Evolutionary conservation across 1,284 basidiomycete genomes (phyloP).

Genomic region (Cutaneotrichosporon cyanovorans): DNA sequence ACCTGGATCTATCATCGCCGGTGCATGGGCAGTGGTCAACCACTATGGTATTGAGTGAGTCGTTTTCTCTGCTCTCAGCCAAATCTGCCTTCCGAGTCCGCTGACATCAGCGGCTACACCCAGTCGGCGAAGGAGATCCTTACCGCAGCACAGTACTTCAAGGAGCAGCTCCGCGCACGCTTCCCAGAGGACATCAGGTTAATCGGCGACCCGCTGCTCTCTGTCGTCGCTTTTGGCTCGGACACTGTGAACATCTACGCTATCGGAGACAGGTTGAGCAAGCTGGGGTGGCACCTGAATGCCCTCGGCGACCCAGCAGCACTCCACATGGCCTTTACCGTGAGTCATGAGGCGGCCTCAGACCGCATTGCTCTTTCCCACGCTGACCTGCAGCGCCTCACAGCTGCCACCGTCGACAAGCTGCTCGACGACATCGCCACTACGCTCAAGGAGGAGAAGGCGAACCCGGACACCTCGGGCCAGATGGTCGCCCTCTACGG

Average conservation of each 20-base stretch:
- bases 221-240: constrained; percentile 81
- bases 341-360: no score
- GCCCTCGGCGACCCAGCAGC: constrained; percentile 70
- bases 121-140: constrained; percentile 80
- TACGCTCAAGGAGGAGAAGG: constrained; percentile 73
- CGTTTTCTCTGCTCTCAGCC: no score
- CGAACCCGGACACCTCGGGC: constrained; percentile 53
- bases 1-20: constrained; percentile 86
- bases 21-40: constrained; percentile 93
- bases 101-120: constrained; percentile 68
- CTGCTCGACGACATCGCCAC: constrained; percentile 56
- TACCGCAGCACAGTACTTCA: constrained; percentile 42
- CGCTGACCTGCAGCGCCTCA: constrained; percentile 48
- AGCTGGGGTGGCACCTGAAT: constrained; percentile 84
- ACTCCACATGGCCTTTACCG: constrained; percentile 90
- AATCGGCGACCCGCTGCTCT: constrained; percentile 80
- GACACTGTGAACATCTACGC: constrained; percentile 58
- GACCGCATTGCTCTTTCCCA: neutral
- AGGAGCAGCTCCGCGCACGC: constrained; percentile 25
- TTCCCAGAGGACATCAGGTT: constrained; percentile 60
- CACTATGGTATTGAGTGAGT: constrained; percentile 74
- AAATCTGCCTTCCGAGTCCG: no score
- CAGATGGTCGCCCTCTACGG: constrained; percentile 83
- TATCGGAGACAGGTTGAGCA: constrained; percentile 82
- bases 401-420: constrained; percentile 34